phyloP scores from a whole-genome alignment of 2,329 filamentous ascomycete species.

The Chrysosphaeria jannelii region DNA sequence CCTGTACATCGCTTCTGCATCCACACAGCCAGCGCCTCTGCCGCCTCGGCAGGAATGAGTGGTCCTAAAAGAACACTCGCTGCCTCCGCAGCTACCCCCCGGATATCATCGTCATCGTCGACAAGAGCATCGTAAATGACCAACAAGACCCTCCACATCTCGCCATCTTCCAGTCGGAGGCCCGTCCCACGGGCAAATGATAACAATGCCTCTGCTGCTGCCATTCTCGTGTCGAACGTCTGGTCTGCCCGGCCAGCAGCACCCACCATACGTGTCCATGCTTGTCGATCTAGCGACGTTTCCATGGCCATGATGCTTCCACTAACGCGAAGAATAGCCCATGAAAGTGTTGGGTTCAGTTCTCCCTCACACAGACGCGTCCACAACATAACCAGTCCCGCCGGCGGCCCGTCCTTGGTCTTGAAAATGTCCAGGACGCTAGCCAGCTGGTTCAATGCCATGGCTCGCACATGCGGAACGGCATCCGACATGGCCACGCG shows the following conservation, averaged over 20 bases:
- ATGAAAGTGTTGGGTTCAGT: slow-evolving; percentile 17
- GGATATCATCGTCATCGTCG: slow-evolving; percentile 79
- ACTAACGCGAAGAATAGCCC: slow-evolving; percentile 18
- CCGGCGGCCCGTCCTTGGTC: slow-evolving; percentile 11
- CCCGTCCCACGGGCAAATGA: too few relatives aligned
- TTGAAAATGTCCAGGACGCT: slow-evolving; percentile 11
- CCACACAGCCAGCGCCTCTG: slow-evolving; percentile 14
- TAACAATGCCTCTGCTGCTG: slow-evolving; percentile 23
- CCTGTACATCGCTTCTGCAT: slow-evolving; percentile 10
- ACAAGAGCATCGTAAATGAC: slow-evolving; percentile 47
- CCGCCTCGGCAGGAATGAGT: slow-evolving; percentile 18
- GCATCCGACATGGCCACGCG: slow-evolving; percentile 10
- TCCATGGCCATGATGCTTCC: slow-evolving; percentile 15
- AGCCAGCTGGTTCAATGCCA: slow-evolving; percentile 17
- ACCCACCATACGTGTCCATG: slow-evolving; percentile 22
- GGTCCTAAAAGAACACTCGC: slow-evolving; percentile 15
- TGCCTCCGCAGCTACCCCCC: slow-evolving; percentile 27
- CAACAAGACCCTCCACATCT: too few relatives aligned
- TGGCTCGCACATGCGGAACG: slow-evolving; percentile 15
- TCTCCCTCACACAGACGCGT: slow-evolving; percentile 8
- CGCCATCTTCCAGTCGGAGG: slow-evolving; percentile 1
- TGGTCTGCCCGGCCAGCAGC: slow-evolving; percentile 17
- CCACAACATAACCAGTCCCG: slow-evolving; percentile 14
- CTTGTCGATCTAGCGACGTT: too few relatives aligned
- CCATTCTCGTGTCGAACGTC: slow-evolving; percentile 34